Conservation (phyloP, 352 stramenopile genomes). For the Lagenidium giganteum region DNA sequence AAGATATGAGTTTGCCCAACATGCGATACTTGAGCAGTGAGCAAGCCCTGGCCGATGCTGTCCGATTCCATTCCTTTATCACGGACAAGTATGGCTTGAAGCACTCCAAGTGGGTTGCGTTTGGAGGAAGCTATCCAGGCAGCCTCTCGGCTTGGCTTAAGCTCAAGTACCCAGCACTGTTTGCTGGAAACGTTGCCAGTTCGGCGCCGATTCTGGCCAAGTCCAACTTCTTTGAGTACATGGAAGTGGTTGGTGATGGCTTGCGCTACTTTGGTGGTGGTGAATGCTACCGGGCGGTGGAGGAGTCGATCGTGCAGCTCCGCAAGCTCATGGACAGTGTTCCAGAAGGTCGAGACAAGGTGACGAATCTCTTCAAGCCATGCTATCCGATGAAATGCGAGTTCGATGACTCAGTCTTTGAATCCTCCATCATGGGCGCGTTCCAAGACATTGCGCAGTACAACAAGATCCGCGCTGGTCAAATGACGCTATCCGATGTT, state of each 20-base stretch:
- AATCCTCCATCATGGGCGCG: conserved; percentile 65
- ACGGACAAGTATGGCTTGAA: conserved; percentile 60
- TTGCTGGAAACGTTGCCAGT: conserved; percentile 89
- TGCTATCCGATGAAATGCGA: conserved; percentile 75
- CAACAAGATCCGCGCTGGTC: conserved; percentile 43
- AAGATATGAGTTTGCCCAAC: conserved; percentile 73
- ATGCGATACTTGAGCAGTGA: conserved; percentile 87
- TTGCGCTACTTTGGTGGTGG: conserved; percentile 80
- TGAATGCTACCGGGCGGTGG: conserved; percentile 73
- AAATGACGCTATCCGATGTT: conserved; percentile 54
- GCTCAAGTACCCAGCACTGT: conserved; percentile 90
- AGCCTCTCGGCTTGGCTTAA: conserved; percentile 92
- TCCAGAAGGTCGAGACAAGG: conserved; percentile 31
- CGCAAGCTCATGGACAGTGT: conserved; percentile 51
- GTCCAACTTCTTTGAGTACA: conserved; percentile 83
- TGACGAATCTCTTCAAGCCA: conserved; percentile 48
- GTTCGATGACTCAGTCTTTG: conserved; percentile 79
- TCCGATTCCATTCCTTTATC: conserved; percentile 82
- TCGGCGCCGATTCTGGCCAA: conserved; percentile 87
- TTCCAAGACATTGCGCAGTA: conserved; percentile 81
- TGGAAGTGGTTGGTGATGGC: conserved; percentile 79
- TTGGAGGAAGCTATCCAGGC: conserved; percentile 94
- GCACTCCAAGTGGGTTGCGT: conserved; percentile 86
- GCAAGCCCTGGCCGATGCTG: conserved; percentile 90
- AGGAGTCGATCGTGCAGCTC: conserved; percentile 46